A percentile compares a stretch with the other conserved stretches of the same genome.
These are phyloP conservation scores for Elsinoe perseae DNA, from an alignment of 2,329 filamentous ascomycete species.

Conservation along the genomic window DNA sequence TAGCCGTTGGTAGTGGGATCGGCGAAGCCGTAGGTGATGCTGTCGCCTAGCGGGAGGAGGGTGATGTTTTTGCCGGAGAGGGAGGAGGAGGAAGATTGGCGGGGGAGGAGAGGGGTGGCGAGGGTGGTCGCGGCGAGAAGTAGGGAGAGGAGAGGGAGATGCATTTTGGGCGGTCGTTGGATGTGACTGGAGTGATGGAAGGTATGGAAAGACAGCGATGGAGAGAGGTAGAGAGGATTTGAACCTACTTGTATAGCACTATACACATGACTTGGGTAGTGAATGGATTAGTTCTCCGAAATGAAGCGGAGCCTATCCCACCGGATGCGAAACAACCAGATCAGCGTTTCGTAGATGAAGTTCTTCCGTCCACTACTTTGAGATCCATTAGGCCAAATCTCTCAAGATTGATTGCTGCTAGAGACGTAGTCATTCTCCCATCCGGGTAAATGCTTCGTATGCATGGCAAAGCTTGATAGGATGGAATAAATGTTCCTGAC, in stretches of 20 bases:
- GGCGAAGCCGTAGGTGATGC: constrained; percentile 28
- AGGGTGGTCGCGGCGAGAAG: background rate
- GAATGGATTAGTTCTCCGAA: background rate
- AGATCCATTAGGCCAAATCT: background rate
- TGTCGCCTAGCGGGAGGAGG: constrained; percentile 9
- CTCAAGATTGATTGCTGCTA: background rate
- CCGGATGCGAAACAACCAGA: constrained; percentile 4
- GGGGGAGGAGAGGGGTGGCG: background rate
- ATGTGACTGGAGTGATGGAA: background rate
- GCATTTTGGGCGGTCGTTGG: background rate
- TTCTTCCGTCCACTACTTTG: constrained; percentile 6
- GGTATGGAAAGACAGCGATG: background rate
- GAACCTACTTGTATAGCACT: background rate
- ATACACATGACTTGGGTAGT: background rate
- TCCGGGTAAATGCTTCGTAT: background rate
- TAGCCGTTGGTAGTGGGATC: constrained; percentile 34
- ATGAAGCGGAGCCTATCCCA: constrained; percentile 8
- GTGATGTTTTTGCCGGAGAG: constrained; percentile 10
- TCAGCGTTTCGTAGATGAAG: background rate
- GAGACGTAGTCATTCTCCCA: background rate
- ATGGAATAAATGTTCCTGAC: background rate
- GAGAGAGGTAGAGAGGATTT: background rate
- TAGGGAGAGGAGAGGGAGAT: background rate
- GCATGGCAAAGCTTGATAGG: background rate
- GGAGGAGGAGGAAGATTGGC: background rate